phyloP scores from a whole-genome alignment of 2,329 filamentous ascomycete genomes.

The Myriosclerotinia scirpicola region DNA sequence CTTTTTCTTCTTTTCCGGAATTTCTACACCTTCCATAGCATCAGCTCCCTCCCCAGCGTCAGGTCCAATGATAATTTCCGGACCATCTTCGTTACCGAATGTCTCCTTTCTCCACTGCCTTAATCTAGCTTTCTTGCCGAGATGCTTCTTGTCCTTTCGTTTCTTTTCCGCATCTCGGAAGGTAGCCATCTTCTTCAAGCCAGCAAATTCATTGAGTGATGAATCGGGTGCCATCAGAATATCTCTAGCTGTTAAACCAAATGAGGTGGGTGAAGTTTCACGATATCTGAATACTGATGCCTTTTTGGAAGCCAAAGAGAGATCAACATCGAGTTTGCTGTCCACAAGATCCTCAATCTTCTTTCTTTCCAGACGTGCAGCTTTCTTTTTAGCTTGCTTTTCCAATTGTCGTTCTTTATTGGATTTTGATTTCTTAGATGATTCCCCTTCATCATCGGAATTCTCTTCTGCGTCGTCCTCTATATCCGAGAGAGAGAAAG shows the following conservation, averaged over 20 bases:
- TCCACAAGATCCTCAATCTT: slow-evolving; percentile 87
- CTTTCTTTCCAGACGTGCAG: slow-evolving; percentile 75
- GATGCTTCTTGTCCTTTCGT: slow-evolving; percentile 78
- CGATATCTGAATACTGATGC: slow-evolving; percentile 78
- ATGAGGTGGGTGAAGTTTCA: slow-evolving; percentile 86
- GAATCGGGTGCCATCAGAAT: slow-evolving; percentile 87
- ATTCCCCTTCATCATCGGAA: slow-evolving; percentile 41
- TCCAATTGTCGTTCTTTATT: slow-evolving; percentile 60
- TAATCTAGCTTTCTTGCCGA: slow-evolving; percentile 90
- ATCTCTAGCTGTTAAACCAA: slow-evolving; percentile 85
- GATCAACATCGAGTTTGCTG: slow-evolving; percentile 71
- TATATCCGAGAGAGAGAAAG: slow-evolving; percentile 57
- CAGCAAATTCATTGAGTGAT: slow-evolving; percentile 84
- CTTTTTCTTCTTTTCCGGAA: slow-evolving; percentile 50
- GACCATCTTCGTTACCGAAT: slow-evolving; percentile 53
- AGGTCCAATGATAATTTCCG: slow-evolving; percentile 38
- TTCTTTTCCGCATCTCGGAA: slow-evolving; percentile 91
- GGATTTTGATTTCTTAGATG: slow-evolving; percentile 58
- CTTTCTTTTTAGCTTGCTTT: slow-evolving; percentile 60
- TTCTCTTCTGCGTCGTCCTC: slow-evolving; percentile 47
- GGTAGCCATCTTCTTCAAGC: slow-evolving; percentile 89
- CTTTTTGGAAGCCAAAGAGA: slow-evolving; percentile 53
- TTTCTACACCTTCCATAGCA: slow-evolving; percentile 36
- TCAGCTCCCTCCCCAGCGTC: slow-evolving; percentile 33
- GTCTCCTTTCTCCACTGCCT: slow-evolving; percentile 76